A percentile compares a stretch with the other conserved stretches of the same genome.
phyloP scores from a whole-genome alignment of 2,329 filamentous ascomycete species.

The Aspergillus quadricinctus region DNA sequence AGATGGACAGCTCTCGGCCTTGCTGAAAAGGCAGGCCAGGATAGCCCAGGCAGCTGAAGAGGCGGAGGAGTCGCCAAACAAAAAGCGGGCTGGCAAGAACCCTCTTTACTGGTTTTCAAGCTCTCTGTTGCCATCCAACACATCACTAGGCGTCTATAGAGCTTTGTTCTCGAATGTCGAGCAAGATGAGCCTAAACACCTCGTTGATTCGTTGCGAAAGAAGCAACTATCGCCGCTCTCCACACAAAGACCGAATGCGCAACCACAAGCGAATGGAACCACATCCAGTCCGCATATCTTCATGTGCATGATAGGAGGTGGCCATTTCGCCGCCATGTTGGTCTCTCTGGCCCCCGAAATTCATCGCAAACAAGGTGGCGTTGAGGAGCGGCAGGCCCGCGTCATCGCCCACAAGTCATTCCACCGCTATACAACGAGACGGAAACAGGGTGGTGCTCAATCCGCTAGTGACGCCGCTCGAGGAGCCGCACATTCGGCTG shows the following conservation, averaged over 20 bases:
- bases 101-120: conserved; percentile 85
- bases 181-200: conserved; percentile 57
- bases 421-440: conserved; percentile 90
- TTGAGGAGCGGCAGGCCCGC: conserved; percentile 77
- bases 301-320: conserved; percentile 96
- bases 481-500: conserved; percentile 88
- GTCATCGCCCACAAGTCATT: conserved; percentile 96
- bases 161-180: conserved; percentile 73
- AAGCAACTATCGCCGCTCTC: conserved; percentile 70
- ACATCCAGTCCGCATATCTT: conserved; percentile 75
- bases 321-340: conserved; percentile 95
- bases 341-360: conserved; percentile 80
- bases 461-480: conserved; percentile 93
- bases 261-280: conserved; percentile 41
- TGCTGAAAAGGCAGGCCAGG: conserved; percentile 79
- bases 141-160: conserved; percentile 79
- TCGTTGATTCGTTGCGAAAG: conserved; percentile 65
- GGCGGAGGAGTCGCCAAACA: conserved; percentile 45
- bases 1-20: conserved; percentile 59
- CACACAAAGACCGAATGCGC: conserved; percentile 31
- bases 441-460: conserved; percentile 94
- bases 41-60: conserved; percentile 52
- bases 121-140: conserved; percentile 67
- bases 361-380: conserved; percentile 63
- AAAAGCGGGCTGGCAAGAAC: conserved; percentile 58